Percentiles rank a stretch among this genome's conserved stretches.
phyloP scores from a whole-genome alignment of 345 rosid species.

The Bruguiera gymnorhiza region DNA sequence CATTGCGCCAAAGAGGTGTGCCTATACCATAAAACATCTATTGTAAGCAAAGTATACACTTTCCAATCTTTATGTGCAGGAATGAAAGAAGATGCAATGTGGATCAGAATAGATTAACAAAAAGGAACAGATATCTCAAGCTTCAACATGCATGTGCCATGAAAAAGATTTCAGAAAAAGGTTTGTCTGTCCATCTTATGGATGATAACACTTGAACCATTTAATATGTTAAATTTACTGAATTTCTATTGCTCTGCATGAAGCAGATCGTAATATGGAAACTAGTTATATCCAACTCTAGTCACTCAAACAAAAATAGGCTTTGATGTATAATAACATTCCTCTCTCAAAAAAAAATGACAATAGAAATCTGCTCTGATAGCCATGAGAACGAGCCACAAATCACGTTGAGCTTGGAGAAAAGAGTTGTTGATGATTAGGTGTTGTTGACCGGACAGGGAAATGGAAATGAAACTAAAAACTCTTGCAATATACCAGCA shows the following conservation, averaged over 20 bases:
- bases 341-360: not conserved
- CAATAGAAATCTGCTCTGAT: not conserved
- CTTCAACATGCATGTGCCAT: conserved; percentile 3
- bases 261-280: not conserved
- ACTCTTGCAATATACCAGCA: not conserved
- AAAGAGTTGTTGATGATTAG: not conserved
- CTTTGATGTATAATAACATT: not conserved
- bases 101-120: conserved; percentile 3
- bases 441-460: not conserved
- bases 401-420: not conserved
- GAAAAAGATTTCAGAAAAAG: not conserved
- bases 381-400: not conserved
- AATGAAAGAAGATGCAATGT: not conserved
- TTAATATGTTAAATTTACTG: not conserved
- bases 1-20: conserved; percentile 97
- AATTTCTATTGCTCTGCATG: too few species aligned
- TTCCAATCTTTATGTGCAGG: not conserved
- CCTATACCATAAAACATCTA: conserved; percentile 37
- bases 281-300: not conserved
- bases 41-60: conserved; percentile 18
- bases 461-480: not conserved
- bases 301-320: not conserved
- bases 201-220: too few species aligned
- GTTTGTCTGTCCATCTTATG: not conserved
- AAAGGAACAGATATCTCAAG: not conserved